A percentile compares a stretch with the other conserved stretches of the same genome.
Conservation (phyloP, 805 yeast species). For the Zygosaccharomyces kombuchaensis region DNA sequence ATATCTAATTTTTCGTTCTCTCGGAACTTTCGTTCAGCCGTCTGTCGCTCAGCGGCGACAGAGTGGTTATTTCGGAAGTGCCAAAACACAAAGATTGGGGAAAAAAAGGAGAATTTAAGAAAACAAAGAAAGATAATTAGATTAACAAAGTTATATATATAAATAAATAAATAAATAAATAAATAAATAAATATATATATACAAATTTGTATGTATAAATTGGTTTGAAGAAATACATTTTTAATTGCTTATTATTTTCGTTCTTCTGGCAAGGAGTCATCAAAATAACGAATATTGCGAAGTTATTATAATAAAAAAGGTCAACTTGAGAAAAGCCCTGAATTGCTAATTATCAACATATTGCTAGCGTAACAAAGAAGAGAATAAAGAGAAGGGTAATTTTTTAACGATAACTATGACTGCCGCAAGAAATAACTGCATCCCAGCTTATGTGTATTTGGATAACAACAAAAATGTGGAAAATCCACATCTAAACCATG, state of each 20-base stretch:
- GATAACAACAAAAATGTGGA: slow-evolving; percentile 6
- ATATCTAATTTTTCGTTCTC: neutral
- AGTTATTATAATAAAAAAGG: slow-evolving; percentile 2
- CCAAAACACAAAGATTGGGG: neutral
- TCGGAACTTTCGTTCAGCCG: no score
- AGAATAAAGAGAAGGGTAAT: neutral
- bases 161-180: no score
- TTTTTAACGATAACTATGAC: slow-evolving; percentile 1
- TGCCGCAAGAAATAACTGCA: slow-evolving; percentile 7
- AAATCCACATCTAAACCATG: neutral
- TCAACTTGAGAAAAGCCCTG: neutral
- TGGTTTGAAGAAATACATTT: neutral
- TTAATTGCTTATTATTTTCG: no score
- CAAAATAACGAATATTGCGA: neutral
- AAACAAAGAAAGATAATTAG: neutral
- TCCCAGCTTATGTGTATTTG: slow-evolving; percentile 4
- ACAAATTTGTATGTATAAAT: neutral
- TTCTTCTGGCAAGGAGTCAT: neutral
- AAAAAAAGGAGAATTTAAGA: neutral
- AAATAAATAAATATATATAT: no score
- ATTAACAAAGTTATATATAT: no score
- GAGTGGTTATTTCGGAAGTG: no score
- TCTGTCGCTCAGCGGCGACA: neutral
- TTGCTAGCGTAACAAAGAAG: neutral
- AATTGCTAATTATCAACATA: slow-evolving; percentile 1